Evolutionary conservation across 768 basidiomycete species (phyloP).

Genomic region (Leucogyrophana mollusca): DNA sequence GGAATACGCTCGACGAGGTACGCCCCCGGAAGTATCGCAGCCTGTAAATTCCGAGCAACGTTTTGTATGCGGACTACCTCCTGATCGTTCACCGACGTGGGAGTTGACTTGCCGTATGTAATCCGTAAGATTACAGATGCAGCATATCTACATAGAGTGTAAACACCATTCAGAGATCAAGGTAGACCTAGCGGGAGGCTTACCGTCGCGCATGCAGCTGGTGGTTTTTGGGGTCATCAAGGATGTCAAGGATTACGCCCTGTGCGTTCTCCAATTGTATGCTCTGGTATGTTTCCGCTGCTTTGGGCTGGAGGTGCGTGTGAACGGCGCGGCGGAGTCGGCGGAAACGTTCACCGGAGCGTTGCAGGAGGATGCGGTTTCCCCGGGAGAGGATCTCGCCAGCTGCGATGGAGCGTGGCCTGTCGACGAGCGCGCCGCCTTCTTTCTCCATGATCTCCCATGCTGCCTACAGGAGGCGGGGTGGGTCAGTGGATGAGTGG

Average conservation of each 20-base stretch:
- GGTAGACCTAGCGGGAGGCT: neutral
- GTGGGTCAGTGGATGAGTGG: no score
- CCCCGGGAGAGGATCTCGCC: constrained; percentile 32
- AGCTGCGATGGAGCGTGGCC: no score
- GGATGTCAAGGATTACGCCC: no score
- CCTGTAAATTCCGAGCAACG: constrained; percentile 18
- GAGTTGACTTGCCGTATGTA: constrained; percentile 40
- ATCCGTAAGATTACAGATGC: constrained; percentile 38
- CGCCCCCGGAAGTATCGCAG: constrained; percentile 23
- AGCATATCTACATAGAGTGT: constrained; percentile 27
- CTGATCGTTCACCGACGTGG: no score
- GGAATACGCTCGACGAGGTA: no score
- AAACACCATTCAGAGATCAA: neutral
- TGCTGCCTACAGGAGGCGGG: constrained; percentile 27
- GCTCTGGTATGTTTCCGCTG: constrained; percentile 29
- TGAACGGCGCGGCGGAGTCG: no score
- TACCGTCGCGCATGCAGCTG: constrained; percentile 33
- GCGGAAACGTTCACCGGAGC: constrained; percentile 28
- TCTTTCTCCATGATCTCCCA: constrained; percentile 41
- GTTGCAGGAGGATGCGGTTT: constrained; percentile 27
- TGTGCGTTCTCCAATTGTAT: constrained; percentile 33
- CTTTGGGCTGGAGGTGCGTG: constrained; percentile 33
- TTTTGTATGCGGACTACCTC: constrained; percentile 18
- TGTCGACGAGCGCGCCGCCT: constrained; percentile 28
- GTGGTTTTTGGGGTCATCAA: constrained; percentile 30